Evolutionary conservation across 306 rosid genomes (phyloP).

Genomic region (Bauhinia variegata): DNA sequence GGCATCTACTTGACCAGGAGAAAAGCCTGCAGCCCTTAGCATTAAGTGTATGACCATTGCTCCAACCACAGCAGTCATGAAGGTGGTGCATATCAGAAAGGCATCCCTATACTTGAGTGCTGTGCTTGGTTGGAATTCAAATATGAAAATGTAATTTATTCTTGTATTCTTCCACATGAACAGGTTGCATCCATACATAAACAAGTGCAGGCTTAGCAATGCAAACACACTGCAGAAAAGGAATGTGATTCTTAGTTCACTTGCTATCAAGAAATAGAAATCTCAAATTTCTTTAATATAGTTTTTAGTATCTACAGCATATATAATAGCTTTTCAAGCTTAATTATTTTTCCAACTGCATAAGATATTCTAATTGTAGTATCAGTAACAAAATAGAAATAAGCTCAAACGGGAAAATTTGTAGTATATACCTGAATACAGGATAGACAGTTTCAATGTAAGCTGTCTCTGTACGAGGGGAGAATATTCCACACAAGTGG

Average conservation of each 20-base stretch:
- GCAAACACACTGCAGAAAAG: slow-evolving; percentile 76
- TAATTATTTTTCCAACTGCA: neutral
- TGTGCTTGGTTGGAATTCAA: slow-evolving; percentile 76
- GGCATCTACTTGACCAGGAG: slow-evolving; percentile 65
- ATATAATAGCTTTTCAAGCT: no score
- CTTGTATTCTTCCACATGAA: slow-evolving; percentile 84
- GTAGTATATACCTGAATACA: slow-evolving; percentile 81
- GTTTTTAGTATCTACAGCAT: no score
- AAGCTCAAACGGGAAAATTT: neutral
- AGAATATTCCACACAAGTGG: slow-evolving; percentile 75
- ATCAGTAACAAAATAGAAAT: no score
- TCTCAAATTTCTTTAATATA: neutral
- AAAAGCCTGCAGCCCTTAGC: slow-evolving; percentile 60
- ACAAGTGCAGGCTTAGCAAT: slow-evolving; percentile 79
- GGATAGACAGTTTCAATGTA: slow-evolving; percentile 84
- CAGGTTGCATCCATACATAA: slow-evolving; percentile 92
- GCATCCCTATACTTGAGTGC: slow-evolving; percentile 83
- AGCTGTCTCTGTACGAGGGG: slow-evolving; percentile 43
- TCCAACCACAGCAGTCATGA: slow-evolving; percentile 86
- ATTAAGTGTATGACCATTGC: slow-evolving; percentile 89
- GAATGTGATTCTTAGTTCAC: slow-evolving; percentile 6
- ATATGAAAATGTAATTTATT: slow-evolving; percentile 86
- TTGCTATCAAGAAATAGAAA: neutral
- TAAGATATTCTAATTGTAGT: neutral
- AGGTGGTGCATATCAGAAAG: slow-evolving; percentile 78